Conservation (phyloP, 2,329 filamentous ascomycete genomes). For the Ascochyta pisi region DNA sequence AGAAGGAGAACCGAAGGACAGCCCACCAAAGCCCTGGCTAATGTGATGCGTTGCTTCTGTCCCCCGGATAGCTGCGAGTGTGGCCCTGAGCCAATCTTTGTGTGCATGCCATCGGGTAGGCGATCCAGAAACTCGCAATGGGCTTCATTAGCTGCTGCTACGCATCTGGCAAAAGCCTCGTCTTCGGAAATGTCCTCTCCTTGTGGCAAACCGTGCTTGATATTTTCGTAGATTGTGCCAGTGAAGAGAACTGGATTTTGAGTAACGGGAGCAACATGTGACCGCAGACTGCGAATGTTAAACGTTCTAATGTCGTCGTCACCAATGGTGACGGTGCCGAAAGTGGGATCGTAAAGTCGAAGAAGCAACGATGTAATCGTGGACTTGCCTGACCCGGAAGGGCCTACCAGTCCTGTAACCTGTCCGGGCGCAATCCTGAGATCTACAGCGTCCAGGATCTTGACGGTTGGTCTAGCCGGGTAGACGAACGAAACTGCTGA, state of each 20-base stretch:
- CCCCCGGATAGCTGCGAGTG: conserved; percentile 47
- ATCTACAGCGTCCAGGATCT: conserved; percentile 49
- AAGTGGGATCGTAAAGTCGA: conserved; percentile 48
- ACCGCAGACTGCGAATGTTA: conserved; percentile 43
- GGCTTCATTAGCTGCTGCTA: conserved; percentile 61
- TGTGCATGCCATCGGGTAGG: conserved; percentile 46
- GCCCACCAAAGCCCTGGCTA: conserved; percentile 46
- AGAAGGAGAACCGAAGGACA: conserved; percentile 44
- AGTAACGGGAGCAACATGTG: conserved; percentile 42
- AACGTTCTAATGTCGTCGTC: conserved; percentile 34
- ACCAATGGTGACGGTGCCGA: conserved; percentile 39
- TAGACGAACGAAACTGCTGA: conserved; percentile 53
- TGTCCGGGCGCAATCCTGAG: conserved; percentile 48
- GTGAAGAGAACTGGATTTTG: conserved; percentile 45
- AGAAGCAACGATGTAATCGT: conserved; percentile 54
- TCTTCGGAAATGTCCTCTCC: conserved; percentile 31
- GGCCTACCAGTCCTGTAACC: conserved; percentile 55
- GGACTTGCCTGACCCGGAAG: conserved; percentile 55
- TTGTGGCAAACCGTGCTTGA: conserved; percentile 40
- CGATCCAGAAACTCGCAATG: conserved; percentile 54
- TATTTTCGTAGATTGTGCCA: conserved; percentile 48
- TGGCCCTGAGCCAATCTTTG: conserved; percentile 41
- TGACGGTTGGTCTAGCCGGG: conserved; percentile 51
- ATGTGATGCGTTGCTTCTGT: conserved; percentile 48
- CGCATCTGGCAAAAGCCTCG: conserved; percentile 55